phyloP scores from a whole-genome alignment of 2,329 filamentous ascomycete genomes.

The Exophiala oligosperma region DNA sequence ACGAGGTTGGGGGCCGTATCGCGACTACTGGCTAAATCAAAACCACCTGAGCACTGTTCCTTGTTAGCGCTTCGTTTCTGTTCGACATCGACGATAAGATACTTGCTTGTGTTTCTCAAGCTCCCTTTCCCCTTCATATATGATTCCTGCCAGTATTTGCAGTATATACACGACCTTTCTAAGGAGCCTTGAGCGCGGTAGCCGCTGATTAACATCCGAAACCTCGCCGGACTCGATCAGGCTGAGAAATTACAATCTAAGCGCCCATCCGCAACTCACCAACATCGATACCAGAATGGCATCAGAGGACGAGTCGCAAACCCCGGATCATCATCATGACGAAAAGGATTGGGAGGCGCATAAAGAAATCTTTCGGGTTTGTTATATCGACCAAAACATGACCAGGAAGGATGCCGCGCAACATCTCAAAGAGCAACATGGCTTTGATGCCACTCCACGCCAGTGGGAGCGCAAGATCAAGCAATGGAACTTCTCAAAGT shows the following conservation, averaged over 20 bases:
- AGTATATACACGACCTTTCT: not conserved
- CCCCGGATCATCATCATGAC: slow-evolving; percentile 22
- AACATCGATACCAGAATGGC: slow-evolving; percentile 9
- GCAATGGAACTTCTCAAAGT: slow-evolving; percentile 29
- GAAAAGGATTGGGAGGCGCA: slow-evolving; percentile 29
- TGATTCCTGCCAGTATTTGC: not conserved
- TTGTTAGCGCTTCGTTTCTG: slow-evolving; percentile 7
- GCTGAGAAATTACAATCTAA: slow-evolving; percentile 5
- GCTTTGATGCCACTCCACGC: slow-evolving; percentile 27
- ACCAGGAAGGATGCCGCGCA: slow-evolving; percentile 26
- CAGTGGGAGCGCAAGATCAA: slow-evolving; percentile 32
- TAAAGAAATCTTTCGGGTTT: slow-evolving; percentile 25
- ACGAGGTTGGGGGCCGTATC: not conserved
- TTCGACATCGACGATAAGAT: slow-evolving; percentile 3
- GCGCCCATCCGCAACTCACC: not conserved
- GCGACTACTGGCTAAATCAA: not conserved
- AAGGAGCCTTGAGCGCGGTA: not conserved
- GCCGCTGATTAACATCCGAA: not conserved
- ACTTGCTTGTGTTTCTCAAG: not conserved
- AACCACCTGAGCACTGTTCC: not conserved
- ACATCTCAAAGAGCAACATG: slow-evolving; percentile 21
- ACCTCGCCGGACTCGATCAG: slow-evolving; percentile 4
- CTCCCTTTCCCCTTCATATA: not conserved
- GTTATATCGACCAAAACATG: slow-evolving; percentile 28
- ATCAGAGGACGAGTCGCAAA: slow-evolving; percentile 23